Evolutionary conservation across 768 basidiomycete genomes (phyloP).

Genomic region (Mycena albidolilacea): DNA sequence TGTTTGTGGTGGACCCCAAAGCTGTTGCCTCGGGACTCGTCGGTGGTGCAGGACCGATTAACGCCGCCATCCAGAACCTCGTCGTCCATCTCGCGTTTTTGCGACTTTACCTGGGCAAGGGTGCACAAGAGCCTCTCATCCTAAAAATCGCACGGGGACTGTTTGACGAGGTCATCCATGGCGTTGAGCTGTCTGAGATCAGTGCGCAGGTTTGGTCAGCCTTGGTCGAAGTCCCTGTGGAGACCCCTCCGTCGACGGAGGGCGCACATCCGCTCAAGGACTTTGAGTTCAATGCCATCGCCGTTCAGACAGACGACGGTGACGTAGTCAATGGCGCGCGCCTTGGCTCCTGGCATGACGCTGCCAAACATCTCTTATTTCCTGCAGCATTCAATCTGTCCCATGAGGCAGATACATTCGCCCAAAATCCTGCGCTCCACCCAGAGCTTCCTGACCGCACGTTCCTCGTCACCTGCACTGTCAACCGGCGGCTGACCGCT

Average conservation of each 20-base stretch:
- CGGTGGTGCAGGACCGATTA: conserved; percentile 50
- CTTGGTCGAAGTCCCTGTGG: conserved; percentile 68
- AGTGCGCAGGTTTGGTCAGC: conserved; percentile 76
- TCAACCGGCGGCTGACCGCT: conserved; percentile 96
- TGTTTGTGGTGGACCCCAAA: conserved; percentile 75
- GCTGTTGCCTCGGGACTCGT: conserved; percentile 62
- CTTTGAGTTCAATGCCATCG: conserved; percentile 84
- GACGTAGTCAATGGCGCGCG: conserved; percentile 74
- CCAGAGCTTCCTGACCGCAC: conserved; percentile 93
- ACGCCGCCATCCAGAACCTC: conserved; percentile 66
- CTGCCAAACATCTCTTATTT: conserved; percentile 92
- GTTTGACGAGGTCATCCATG: conserved; percentile 63
- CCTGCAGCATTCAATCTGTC: conserved; percentile 79
- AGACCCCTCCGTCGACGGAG: conserved; percentile 49
- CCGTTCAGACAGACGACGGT: conserved; percentile 71
- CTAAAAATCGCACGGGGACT: conserved; percentile 64
- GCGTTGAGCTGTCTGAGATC: conserved; percentile 66
- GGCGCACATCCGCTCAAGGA: conserved; percentile 58
- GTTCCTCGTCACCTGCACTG: conserved; percentile 92
- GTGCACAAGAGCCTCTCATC: conserved; percentile 69
- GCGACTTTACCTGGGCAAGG: conserved; percentile 82
- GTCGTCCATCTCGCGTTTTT: conserved; percentile 86
- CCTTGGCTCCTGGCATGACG: conserved; percentile 84
- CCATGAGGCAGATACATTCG: conserved; percentile 57
- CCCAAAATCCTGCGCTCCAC: conserved; percentile 79